Conservation (phyloP, 805 yeast genomes). For the Candida takata region DNA sequence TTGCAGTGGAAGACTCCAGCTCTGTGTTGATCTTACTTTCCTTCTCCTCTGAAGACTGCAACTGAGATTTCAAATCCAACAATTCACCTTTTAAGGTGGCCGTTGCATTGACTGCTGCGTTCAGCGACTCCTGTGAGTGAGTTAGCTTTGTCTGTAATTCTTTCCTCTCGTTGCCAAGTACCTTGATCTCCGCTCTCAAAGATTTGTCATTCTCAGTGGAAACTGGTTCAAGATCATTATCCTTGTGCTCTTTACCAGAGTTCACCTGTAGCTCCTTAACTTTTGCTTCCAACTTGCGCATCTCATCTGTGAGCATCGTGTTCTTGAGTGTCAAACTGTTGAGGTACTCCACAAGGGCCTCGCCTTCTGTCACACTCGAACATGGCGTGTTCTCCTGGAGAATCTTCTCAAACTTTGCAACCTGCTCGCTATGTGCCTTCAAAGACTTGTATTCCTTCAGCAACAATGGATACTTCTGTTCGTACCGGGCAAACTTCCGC, state of each 20-base stretch:
- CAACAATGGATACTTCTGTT: conserved; percentile 80
- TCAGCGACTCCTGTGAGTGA: conserved; percentile 1
- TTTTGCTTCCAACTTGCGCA: conserved; percentile 32
- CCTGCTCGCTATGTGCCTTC: conserved; percentile 55
- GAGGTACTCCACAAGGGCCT: conserved; percentile 61
- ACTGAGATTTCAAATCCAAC: neutral
- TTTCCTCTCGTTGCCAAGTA: conserved; percentile 4
- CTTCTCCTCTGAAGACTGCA: too few species aligned
- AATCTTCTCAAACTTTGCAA: conserved; percentile 58
- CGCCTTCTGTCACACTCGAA: conserved; percentile 65
- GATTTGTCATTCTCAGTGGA: too few species aligned
- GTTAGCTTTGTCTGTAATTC: conserved; percentile 10
- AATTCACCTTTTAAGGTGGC: neutral
- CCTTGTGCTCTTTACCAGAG: too few species aligned
- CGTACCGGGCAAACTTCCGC: conserved; percentile 77
- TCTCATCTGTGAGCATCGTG: conserved; percentile 55
- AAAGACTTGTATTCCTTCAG: conserved; percentile 82
- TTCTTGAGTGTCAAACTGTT: conserved; percentile 54
- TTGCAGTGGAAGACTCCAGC: too few species aligned
- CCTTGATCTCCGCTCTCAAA: conserved; percentile 5
- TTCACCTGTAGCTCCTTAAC: too few species aligned
- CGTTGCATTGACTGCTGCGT: neutral
- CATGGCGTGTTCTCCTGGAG: conserved; percentile 78
- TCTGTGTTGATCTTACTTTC: too few species aligned
- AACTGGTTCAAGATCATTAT: too few species aligned